Evolutionary conservation across 257 asterid genomes (phyloP).

Genomic region (Prunella vulgaris): DNA sequence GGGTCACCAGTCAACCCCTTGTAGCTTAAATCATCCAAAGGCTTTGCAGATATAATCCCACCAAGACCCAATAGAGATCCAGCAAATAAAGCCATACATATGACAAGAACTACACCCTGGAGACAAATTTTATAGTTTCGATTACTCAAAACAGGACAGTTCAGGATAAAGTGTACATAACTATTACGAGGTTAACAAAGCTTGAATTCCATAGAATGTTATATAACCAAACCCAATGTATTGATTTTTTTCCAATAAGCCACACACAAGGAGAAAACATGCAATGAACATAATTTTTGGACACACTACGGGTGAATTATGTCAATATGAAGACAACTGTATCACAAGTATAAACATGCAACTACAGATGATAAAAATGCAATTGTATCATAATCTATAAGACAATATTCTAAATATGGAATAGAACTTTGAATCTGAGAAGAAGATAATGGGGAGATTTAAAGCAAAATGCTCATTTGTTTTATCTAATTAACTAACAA

Average conservation of each 20-base stretch:
- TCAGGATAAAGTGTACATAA: background rate
- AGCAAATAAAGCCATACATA: constrained; percentile 69
- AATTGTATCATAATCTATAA: too few relatives aligned
- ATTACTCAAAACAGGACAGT: constrained; percentile 16
- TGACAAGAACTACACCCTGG: constrained; percentile 72
- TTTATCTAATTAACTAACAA: constrained; percentile 5
- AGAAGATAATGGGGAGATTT: background rate
- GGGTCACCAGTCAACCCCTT: constrained; percentile 68
- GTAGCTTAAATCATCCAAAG: constrained; percentile 84
- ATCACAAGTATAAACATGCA: background rate
- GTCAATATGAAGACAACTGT: background rate
- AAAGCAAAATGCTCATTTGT: background rate
- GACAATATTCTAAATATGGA: background rate
- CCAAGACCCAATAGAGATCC: constrained; percentile 94
- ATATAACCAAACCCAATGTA: constrained; percentile 2
- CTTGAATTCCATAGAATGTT: background rate
- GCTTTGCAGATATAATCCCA: constrained; percentile 90
- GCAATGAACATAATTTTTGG: background rate
- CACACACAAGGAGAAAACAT: background rate
- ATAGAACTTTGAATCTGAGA: background rate
- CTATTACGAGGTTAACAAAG: background rate
- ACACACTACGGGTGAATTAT: too few relatives aligned
- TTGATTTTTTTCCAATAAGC: background rate
- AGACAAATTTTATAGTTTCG: constrained; percentile 16
- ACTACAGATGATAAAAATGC: background rate